These are phyloP conservation scores for Picochlorum sp. DNA, from an alignment of 139 green algal genomes.

Conservation along the genomic window DNA sequence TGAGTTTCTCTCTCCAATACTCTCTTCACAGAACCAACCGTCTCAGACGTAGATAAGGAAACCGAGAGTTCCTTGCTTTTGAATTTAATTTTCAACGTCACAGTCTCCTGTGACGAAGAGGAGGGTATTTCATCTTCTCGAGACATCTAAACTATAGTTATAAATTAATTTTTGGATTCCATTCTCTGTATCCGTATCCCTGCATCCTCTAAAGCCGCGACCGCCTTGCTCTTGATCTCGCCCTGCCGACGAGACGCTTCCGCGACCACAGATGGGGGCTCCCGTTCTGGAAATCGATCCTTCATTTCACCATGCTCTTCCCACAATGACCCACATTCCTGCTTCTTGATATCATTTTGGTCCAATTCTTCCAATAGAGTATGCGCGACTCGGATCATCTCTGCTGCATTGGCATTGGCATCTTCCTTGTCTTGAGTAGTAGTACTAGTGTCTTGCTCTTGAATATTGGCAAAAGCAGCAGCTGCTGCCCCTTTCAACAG, in stretches of 20 bases:
- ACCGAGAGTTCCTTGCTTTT: slow-evolving; percentile 9
- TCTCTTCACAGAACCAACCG: slow-evolving; percentile 46
- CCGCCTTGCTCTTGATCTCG: no score
- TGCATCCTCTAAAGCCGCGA: no score
- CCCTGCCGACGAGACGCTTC: no score
- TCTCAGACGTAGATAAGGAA: slow-evolving; percentile 25
- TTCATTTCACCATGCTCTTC: slow-evolving; percentile 6
- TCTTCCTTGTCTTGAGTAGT: neutral
- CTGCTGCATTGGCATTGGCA: neutral
- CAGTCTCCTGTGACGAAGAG: no score
- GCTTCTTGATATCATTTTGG: neutral
- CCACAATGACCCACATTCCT: neutral
- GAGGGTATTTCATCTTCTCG: no score
- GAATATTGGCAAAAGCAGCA: neutral
- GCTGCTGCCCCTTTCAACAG: slow-evolving; percentile 6
- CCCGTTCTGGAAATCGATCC: neutral
- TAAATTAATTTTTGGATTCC: no score
- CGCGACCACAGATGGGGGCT: no score
- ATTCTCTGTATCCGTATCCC: no score
- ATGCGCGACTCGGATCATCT: neutral
- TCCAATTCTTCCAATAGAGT: neutral
- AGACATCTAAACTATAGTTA: no score
- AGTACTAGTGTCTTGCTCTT: neutral
- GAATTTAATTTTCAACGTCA: no score
- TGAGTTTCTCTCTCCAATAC: slow-evolving; percentile 45